These are phyloP conservation scores for Porcisia deanei DNA, from an alignment of 208 protist genomes.

Conservation along the genomic window DNA sequence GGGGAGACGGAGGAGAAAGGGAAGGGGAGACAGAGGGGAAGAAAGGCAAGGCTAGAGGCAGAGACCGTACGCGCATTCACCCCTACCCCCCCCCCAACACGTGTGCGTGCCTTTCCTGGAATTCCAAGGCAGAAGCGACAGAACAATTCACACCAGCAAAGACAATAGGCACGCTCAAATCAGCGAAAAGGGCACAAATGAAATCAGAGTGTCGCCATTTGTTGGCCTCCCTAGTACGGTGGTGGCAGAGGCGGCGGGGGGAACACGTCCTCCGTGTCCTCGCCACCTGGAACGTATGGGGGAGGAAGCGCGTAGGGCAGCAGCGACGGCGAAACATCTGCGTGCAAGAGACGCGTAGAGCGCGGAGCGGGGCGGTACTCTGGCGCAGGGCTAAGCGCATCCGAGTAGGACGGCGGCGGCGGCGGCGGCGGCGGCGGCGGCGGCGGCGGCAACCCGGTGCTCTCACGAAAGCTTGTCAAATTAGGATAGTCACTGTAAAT, in stretches of 20 bases:
- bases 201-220: too few relatives aligned
- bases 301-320: slow-evolving; percentile 43
- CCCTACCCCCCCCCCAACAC: too few relatives aligned
- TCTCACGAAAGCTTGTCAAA: neutral
- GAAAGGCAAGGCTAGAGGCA: too few relatives aligned
- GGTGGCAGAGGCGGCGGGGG: slow-evolving; percentile 24
- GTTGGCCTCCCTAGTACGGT: slow-evolving; percentile 17
- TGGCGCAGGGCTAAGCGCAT: slow-evolving; percentile 12
- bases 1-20: too few relatives aligned
- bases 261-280: slow-evolving; percentile 11
- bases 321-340: slow-evolving; percentile 16
- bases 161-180: neutral
- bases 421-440: slow-evolving; percentile 27
- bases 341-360: slow-evolving; percentile 34
- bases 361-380: slow-evolving; percentile 40
- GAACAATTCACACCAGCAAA: neutral
- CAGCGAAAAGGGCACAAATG: too few relatives aligned
- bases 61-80: too few relatives aligned
- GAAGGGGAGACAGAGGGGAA: too few relatives aligned
- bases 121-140: neutral
- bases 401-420: slow-evolving; percentile 36
- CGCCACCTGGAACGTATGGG: slow-evolving; percentile 28
- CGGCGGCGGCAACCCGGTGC: neutral
- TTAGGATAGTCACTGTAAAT: slow-evolving; percentile 11
- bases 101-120: too few relatives aligned